Evolutionary conservation across 129 eudicot genomes (phyloP), one percentile per base, ranked within the genome.

Genomic region (Silybum marianum): DNA sequence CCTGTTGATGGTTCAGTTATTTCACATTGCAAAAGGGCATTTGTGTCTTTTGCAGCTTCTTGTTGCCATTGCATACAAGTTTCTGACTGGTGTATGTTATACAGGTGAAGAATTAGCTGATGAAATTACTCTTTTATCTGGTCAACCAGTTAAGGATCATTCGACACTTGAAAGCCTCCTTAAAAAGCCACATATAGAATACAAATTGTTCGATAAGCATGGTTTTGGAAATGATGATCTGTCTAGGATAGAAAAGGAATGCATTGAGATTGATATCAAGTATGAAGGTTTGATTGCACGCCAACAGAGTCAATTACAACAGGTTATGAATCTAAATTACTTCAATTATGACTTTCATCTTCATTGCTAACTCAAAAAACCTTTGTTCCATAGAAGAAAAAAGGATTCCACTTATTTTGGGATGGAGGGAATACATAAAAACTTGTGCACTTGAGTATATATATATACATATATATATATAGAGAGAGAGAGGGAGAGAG

Each of bases 201-300:
- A 96, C 83, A 91, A 88, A 88, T 76, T 93, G 69, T 77, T 96
- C 36, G 99, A 96, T 78, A 96, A 91, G 84, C 93, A 96, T 88
- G 99, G 99, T 75, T 86, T 86, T 80, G 99, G 99, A 71, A 93
- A 83, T 80, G 85, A 70, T 51, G 73, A 72, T 34, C 81, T 96
- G 65, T 88, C 97, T 60, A 87, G 82, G 85, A 82, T 88, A 78
- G 99, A 96, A 85, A 96, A 96, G 85, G 90, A 88, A 23, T 93
- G 99, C 83, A 91, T 96, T 3, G 99, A 96, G 84, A 90, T 96
- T 74, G 98, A 96, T 85, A 96, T 96, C 28, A 96, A 96, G 77
- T 96, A 93, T 58, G 99, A 91, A 86, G 99, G 99, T 86, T 91
- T 95, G 77, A 95, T 95, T 51, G 60, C 79, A 68, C 90, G 99